Base-by-base conservation (phyloP, 2,329 filamentous ascomycete genomes). In the Immersiporthe knoxdaviesiana region DNA sequence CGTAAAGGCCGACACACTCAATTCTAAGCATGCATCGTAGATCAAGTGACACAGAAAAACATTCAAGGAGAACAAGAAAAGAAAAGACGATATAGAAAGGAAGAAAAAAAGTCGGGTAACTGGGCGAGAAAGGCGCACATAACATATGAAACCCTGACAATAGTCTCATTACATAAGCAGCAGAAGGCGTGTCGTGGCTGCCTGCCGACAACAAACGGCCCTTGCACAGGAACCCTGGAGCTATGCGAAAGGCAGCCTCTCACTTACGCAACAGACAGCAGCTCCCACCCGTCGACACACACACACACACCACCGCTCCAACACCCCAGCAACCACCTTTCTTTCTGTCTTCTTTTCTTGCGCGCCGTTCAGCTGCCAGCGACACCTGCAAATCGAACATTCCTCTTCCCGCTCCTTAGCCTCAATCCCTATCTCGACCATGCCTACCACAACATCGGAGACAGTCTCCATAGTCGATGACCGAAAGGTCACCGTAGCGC, bases 361-460 rank as follows among this genome's bases (percentile, higher is more conserved):
- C 60, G 16, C 60, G 41, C 30, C 30, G 18, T 58, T 35, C 41
- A 56, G 47, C 35, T 24, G 12, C 47, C 32, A 18, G 52, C 44
- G 32, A 63, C 21, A 44, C 30, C 70, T 60, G 66, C 70, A 41
- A 54, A 71, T 54, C 70, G 61, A 61, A 72, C 63, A 47, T 47
- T 74, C 56, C 64, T 10, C 37, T 71, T 64, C 44, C 66, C 18
- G 18, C 21, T 47, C 44, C 41, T 41, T 62, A 68, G 37, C 27
- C 67, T 52, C 32, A 66, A 66, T 66, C n/a, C n/a, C 16, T 50
- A 63, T 66, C 72, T 16, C 76, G 81, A 88, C 78, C 80, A 98
- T 98, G 95, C 95, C 94, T 83, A 91, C 95, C 81, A 98, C 95
- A 74, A 97, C 95, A 79, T 93, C 94, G 81, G 95, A 98, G 85